phyloP scores from a whole-genome alignment of 176 grass and related monocot species.

The Miscanthus lutarioriparius region DNA sequence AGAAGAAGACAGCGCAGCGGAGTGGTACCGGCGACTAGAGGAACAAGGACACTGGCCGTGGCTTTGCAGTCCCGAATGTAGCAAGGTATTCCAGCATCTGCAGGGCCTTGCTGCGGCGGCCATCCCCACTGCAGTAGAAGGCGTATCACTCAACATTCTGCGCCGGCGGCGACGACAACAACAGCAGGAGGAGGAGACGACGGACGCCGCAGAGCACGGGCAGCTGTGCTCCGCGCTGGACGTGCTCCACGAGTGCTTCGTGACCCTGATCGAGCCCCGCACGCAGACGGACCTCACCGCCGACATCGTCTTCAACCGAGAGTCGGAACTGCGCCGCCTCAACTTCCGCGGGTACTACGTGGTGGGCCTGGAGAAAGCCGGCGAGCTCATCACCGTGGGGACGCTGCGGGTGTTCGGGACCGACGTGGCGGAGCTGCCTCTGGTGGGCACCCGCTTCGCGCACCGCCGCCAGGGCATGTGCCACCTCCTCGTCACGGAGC shows the following conservation, averaged over 20 bases:
- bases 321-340: conserved; percentile 56
- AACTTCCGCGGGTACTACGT: conserved; percentile 70
- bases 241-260: conserved; percentile 70
- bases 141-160: conserved; percentile 41
- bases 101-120: conserved; percentile 24
- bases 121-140: conserved; percentile 11
- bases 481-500: conserved; percentile 37
- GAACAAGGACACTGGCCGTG: conserved; percentile 2
- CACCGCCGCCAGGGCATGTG: conserved; percentile 57
- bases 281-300: conserved; percentile 46
- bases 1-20: background rate
- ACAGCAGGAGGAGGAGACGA: no score
- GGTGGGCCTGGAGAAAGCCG: conserved; percentile 54
- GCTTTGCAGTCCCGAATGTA: conserved; percentile 49
- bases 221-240: conserved; percentile 56
- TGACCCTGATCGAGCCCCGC: conserved; percentile 50
- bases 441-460: conserved; percentile 49
- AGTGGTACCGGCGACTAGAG: background rate
- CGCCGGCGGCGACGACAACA: conserved; percentile 5
- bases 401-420: conserved; percentile 55
- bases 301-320: conserved; percentile 65
- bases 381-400: conserved; percentile 54
- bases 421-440: conserved; percentile 60
- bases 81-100: conserved; percentile 40
- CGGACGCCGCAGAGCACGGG: conserved; percentile 33